Evolutionary conservation across 2,329 filamentous ascomycete genomes (phyloP), one percentile per base, ranked within the genome.

Genomic region (Huntiella moniliformis): DNA sequence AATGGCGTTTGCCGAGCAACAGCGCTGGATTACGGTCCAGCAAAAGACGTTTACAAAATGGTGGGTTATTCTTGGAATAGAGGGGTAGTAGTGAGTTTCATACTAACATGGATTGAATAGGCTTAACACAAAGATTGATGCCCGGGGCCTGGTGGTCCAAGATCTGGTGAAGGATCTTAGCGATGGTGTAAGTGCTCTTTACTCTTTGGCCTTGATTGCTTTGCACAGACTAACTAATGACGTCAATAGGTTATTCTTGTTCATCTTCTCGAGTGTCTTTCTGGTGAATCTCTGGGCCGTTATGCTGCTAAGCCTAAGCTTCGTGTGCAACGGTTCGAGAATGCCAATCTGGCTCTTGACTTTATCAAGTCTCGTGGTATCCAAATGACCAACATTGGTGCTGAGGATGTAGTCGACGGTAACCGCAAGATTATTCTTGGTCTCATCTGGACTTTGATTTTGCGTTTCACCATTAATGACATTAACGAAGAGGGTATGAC

Each of bases 31-130:
- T 56, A 77, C 70, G 58, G 86, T 94, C 64, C 88, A 96, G 68
- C 82, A 96, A 63, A 98, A 96, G 73, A 98, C 91, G 22, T 98
- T 98, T 64, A 94, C 87, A 50, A 98, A 96, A 83, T 98, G 91
- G 64, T 65, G 57, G 38, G 54, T 48, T 16, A 11, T 12, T 41
- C n/a, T 18, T 28, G 17, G 6, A 28, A n/a, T 16, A 17, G 13
- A 15, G 35, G 11, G 38, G 38, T 40, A 18, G 7, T 8, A 13
- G 16, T 16, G 38, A 40, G 22, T n/a, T 18, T 16, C 6, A 18
- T 17, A 15, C 39, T 41, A 41, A 41, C 18, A 16, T 28, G 22
- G 39, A 31, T 12, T 33, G 15, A 15, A 42, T 28, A 91, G 86
- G 91, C 75, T 98, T 54, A 98, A 98, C 65, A 92, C 85, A 56